Base-by-base conservation (phyloP, 2,329 filamentous ascomycete genomes). In the Aspergillus sp. region DNA sequence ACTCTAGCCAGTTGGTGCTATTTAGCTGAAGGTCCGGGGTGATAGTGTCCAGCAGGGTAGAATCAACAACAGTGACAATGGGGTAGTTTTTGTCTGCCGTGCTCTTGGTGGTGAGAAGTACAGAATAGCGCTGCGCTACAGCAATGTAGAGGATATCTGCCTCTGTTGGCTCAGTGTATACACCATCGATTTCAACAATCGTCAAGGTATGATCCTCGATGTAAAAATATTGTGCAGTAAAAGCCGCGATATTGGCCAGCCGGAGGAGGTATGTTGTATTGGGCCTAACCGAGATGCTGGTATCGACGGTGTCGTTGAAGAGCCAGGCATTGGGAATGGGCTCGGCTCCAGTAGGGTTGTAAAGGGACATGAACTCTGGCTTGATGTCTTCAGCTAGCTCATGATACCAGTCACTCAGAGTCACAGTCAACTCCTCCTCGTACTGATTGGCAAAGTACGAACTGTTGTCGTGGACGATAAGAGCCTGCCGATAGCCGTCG, bases 391-490 rank as follows among this genome's bases (percentile, higher is more conserved):
- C 76, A 78, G 86, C 85, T 67, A 86, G 77, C 23, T 83, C 76
- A 61, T 92, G 89, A 68, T 92, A 91, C 89, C 89, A 88, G 74
- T 92, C 89, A 0, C 87, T 88, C 19, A 91, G 77, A 0, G 87
- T 89, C 28, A 92, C 69, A 7, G 88, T 78, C 25, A 87, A 70
- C 75, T 91, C 88, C 60, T 89, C 82, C 54, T 90, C 86, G 60
- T 85, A 88, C 38, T 25, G 17, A 22, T 84, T 71, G 72, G 86
- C 89, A 0, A 87, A 88, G n/a, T 81, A 79, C 0, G 84, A 55
- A 15, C 48, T 72, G 1, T 83, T 83, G 69, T 91, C 89, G 54
- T 90, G 85, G 22, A 91, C 80, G 57, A 91, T 84, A 34, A 91
- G 75, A 1, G 88, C 83, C 0, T 83, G 88, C 23, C 89, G 82